Conservation (phyloP, 305 asterid species). For the Fraxinus xanthoxyloides region DNA sequence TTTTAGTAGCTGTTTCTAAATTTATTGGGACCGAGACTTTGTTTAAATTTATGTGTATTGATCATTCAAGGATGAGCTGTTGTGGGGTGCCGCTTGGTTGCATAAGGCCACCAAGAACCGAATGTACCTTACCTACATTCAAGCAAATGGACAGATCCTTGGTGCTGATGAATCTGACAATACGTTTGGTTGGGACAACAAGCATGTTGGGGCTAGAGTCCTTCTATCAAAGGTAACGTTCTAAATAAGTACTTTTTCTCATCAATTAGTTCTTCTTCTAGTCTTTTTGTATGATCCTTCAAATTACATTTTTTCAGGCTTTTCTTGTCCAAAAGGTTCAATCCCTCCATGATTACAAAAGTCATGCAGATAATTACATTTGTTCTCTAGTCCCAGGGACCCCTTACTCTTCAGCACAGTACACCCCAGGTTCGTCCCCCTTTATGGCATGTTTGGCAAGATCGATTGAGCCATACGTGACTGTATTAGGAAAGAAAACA, state of each 20-base stretch:
- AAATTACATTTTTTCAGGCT: constrained; percentile 46
- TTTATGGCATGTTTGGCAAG: neutral
- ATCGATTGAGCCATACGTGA: neutral
- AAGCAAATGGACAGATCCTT: constrained; percentile 78
- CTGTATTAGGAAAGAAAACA: neutral
- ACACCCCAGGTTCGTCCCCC: constrained; percentile 63
- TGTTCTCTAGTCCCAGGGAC: constrained; percentile 89
- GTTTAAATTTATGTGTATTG: neutral
- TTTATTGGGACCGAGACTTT: neutral
- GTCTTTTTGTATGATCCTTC: neutral
- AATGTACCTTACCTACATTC: constrained; percentile 71
- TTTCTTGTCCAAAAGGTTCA: constrained; percentile 84
- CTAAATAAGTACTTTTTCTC: neutral
- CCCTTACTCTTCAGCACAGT: constrained; percentile 65
- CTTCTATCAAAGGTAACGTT: constrained; percentile 77
- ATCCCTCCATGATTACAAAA: constrained; percentile 86
- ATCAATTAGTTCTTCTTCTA: neutral
- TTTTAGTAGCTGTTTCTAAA: neutral
- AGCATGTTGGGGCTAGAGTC: constrained; percentile 96
- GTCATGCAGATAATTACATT: constrained; percentile 91
- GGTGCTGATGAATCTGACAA: constrained; percentile 90
- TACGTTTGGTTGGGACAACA: constrained; percentile 98
- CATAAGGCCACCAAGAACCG: constrained; percentile 82
- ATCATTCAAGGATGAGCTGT: constrained; percentile 67
- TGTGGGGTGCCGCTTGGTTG: constrained; percentile 99